phyloP scores from a whole-genome alignment of 2,329 filamentous ascomycete genomes.

The Dactylellina leptospora region DNA sequence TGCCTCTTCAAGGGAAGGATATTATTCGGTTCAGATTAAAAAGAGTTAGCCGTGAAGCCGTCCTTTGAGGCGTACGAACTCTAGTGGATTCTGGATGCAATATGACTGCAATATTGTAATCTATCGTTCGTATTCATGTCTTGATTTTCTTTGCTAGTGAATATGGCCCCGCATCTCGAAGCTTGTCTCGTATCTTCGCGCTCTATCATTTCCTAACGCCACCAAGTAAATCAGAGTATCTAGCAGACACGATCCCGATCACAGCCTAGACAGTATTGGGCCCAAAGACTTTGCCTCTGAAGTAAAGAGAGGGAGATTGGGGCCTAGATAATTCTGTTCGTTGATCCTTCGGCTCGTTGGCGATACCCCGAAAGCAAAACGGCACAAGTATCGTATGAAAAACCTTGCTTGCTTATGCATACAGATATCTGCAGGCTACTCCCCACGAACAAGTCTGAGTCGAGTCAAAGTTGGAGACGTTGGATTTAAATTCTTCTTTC shows the following conservation, averaged over 20 bases:
- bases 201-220: not conserved
- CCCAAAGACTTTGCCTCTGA: not conserved
- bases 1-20: constrained; percentile 33
- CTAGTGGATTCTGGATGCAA: constrained; percentile 23
- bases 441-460: not conserved
- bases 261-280: not conserved
- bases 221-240: not conserved
- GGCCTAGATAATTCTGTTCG: not conserved
- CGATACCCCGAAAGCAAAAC: constrained; percentile 3
- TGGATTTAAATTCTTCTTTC: constrained; percentile 45
- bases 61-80: constrained; percentile 11
- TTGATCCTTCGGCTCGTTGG: constrained; percentile 1
- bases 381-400: constrained; percentile 1
- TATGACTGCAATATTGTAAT: constrained; percentile 36
- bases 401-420: constrained; percentile 41
- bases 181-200: not conserved
- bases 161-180: not conserved
- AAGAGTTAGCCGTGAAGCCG: not conserved
- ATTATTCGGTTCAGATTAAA: constrained; percentile 44
- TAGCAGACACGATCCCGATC: not conserved
- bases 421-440: constrained; percentile 20
- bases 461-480: constrained; percentile 29
- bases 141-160: not conserved
- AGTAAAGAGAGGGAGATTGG: not conserved
- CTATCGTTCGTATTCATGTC: constrained; percentile 32